A percentile compares a stretch with the other conserved stretches of the same genome.
Conservation (phyloP, 1,284 basidiomycete species). For the Xerocomus minutiporus region DNA sequence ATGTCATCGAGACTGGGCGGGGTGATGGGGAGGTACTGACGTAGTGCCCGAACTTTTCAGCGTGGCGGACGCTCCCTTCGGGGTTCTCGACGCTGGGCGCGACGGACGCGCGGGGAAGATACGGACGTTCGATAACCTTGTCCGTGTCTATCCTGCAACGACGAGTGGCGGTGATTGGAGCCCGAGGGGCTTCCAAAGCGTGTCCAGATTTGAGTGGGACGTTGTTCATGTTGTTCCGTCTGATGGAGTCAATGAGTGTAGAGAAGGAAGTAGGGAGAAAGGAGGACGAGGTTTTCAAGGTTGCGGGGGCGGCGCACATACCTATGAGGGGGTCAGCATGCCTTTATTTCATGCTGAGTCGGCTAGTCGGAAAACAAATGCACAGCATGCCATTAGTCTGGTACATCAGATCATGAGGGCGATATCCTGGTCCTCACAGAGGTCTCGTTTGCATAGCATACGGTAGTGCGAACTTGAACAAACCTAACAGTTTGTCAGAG, state of each 20-base stretch:
- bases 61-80: conserved; percentile 17
- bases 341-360: background rate
- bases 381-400: too few relatives aligned
- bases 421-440: too few relatives aligned
- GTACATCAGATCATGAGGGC: too few relatives aligned
- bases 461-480: too few relatives aligned
- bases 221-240: conserved; percentile 20
- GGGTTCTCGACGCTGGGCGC: conserved; percentile 26
- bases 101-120: conserved; percentile 26
- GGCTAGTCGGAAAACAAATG: conserved; percentile 17
- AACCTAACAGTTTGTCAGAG: too few relatives aligned
- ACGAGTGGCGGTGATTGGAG: conserved; percentile 23
- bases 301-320: conserved; percentile 14
- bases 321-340: conserved; percentile 8
- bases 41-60: conserved; percentile 18
- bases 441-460: too few relatives aligned
- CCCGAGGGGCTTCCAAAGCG: conserved; percentile 14
- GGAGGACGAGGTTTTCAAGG: conserved; percentile 13
- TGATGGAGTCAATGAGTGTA: conserved; percentile 18
- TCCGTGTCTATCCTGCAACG: conserved; percentile 26
- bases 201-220: conserved; percentile 18
- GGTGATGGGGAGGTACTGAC: conserved; percentile 12
- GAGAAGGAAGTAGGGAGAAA: conserved; percentile 17
- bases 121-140: conserved; percentile 24
- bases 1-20: background rate